These are phyloP conservation scores for Bacidia rubella DNA, from an alignment of 495 filamentous ascomycete genomes.

Conservation along the genomic window DNA sequence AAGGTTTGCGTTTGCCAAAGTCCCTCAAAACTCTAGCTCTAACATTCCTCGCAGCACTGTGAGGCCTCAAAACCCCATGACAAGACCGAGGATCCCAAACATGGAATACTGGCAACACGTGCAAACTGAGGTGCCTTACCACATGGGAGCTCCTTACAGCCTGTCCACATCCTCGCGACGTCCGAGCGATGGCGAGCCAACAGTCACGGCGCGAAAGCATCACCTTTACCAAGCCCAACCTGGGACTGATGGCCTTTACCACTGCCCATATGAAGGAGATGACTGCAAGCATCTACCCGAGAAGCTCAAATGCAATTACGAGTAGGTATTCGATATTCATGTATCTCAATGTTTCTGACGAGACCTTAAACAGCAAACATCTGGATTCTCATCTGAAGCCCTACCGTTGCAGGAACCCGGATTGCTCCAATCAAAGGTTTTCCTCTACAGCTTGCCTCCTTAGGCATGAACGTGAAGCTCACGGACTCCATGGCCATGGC, in stretches of 20 bases:
- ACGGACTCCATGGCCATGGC: slow-evolving; percentile 88
- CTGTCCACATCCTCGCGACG: slow-evolving; percentile 20
- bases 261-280: slow-evolving; percentile 73
- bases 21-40: neutral
- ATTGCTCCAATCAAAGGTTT: slow-evolving; percentile 62
- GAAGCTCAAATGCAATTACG: slow-evolving; percentile 94
- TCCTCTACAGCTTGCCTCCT: slow-evolving; percentile 91
- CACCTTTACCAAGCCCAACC: slow-evolving; percentile 60
- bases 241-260: slow-evolving; percentile 65
- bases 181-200: slow-evolving; percentile 34
- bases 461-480: slow-evolving; percentile 85
- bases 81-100: neutral
- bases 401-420: slow-evolving; percentile 73
- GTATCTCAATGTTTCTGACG: slow-evolving; percentile 22
- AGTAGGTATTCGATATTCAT: slow-evolving; percentile 45
- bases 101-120: neutral
- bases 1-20: slow-evolving; percentile 2
- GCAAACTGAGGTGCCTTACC: neutral
- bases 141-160: neutral
- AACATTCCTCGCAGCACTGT: neutral
- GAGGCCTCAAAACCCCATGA: neutral
- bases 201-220: slow-evolving; percentile 61
- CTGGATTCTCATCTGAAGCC: slow-evolving; percentile 90
- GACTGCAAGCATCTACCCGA: slow-evolving; percentile 74
- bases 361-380: slow-evolving; percentile 55